phyloP scores from a whole-genome alignment of 176 grass and related monocot species.

The Luzula sylvatica region DNA sequence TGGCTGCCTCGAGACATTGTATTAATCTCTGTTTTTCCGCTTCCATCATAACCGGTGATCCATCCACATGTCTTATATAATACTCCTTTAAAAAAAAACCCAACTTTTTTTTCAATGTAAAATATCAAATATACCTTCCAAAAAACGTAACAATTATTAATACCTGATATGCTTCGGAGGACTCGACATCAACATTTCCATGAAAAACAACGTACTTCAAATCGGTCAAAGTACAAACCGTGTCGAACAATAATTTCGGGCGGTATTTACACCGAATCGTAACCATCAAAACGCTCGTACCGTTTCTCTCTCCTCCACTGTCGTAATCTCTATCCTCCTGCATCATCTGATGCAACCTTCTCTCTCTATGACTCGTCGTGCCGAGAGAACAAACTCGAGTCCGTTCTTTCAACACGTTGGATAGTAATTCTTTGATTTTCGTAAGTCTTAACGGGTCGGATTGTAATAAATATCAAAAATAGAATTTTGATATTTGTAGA shows the following conservation, averaged over 20 bases:
- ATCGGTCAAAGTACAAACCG: constrained; percentile 84
- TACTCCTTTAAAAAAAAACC: constrained; percentile 62
- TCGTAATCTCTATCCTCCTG: constrained; percentile 74
- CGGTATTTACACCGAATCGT: constrained; percentile 70
- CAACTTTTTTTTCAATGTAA: too few species aligned
- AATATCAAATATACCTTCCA: constrained; percentile 5
- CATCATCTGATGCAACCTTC: constrained; percentile 95
- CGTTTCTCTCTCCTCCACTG: constrained; percentile 25
- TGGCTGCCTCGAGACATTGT: constrained; percentile 83
- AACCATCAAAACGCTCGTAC: constrained; percentile 54
- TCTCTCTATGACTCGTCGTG: constrained; percentile 39
- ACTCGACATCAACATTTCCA: constrained; percentile 63
- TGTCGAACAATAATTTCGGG: constrained; percentile 86
- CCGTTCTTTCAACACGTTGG: constrained; percentile 72
- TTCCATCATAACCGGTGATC: constrained; percentile 76
- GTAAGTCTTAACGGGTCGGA: constrained; percentile 38
- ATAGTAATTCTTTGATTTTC: constrained; percentile 53
- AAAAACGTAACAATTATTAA: background rate
- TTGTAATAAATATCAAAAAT: too few species aligned
- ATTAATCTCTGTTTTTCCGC: constrained; percentile 76
- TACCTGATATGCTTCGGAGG: constrained; percentile 83
- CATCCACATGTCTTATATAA: constrained; percentile 69
- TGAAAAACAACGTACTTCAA: constrained; percentile 98
- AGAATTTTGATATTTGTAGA: too few species aligned
- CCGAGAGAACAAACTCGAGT: constrained; percentile 40